Percentiles rank a stretch among this genome's conserved stretches.
phyloP scores from a whole-genome alignment of 1,284 basidiomycete genomes.

The Ceratobasidium sp. region DNA sequence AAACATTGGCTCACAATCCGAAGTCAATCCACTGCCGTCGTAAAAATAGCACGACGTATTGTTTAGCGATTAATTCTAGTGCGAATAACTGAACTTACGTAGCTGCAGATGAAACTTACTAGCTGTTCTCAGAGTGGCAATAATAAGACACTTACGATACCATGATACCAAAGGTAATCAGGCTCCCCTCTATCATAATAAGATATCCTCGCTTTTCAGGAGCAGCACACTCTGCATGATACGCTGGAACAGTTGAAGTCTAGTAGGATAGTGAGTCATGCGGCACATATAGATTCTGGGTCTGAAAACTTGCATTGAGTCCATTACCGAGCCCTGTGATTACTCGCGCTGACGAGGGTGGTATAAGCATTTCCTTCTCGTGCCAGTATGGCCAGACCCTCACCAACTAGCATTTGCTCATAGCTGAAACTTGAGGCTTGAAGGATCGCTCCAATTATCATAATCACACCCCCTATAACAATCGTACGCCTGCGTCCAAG shows the following conservation, averaged over 20 bases:
- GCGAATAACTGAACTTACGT: slow-evolving; percentile 52
- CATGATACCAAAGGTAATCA: slow-evolving; percentile 76
- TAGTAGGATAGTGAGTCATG: slow-evolving; percentile 50
- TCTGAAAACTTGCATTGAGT: slow-evolving; percentile 58
- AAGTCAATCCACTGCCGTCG: slow-evolving; percentile 65
- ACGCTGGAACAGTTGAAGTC: slow-evolving; percentile 68
- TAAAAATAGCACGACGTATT: neutral
- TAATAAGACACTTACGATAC: slow-evolving; percentile 69
- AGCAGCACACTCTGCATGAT: slow-evolving; percentile 71
- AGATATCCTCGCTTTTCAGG: slow-evolving; percentile 67
- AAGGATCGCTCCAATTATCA: slow-evolving; percentile 69
- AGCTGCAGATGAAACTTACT: no score
- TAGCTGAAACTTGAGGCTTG: slow-evolving; percentile 63
- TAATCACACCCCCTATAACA: slow-evolving; percentile 60
- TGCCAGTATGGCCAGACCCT: neutral
- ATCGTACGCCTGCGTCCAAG: slow-evolving; percentile 63
- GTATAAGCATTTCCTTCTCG: no score
- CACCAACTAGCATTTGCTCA: slow-evolving; percentile 64
- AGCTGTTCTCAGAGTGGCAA: no score
- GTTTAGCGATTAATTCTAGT: slow-evolving; percentile 37
- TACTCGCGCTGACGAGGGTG: slow-evolving; percentile 51
- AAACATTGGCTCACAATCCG: slow-evolving; percentile 55
- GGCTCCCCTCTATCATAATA: slow-evolving; percentile 72
- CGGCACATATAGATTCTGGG: neutral
- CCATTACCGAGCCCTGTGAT: slow-evolving; percentile 73